Evolutionary conservation across 1,284 basidiomycete species (phyloP).

Genomic region (Cerrena zonata): DNA sequence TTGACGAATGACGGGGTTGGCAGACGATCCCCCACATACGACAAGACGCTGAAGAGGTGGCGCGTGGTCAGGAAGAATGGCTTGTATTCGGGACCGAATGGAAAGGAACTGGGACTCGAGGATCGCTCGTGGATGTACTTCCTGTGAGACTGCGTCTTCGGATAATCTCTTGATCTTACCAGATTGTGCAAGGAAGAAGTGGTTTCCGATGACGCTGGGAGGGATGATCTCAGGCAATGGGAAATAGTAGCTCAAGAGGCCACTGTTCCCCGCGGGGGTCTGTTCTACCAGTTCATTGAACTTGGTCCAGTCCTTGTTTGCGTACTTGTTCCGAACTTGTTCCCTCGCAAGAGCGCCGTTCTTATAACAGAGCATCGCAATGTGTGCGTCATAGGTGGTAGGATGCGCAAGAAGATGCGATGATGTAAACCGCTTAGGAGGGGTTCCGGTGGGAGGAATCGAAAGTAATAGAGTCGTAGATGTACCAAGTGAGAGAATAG

Average conservation of each 20-base stretch:
- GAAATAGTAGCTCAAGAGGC: constrained; percentile 66
- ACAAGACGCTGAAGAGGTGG: constrained; percentile 65
- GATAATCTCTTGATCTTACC: constrained; percentile 26
- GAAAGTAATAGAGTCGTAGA: constrained; percentile 85
- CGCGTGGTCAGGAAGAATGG: constrained; percentile 58
- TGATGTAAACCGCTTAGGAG: constrained; percentile 66
- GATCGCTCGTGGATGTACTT: constrained; percentile 73
- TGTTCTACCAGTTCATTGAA: constrained; percentile 68
- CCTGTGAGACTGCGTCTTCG: constrained; percentile 37
- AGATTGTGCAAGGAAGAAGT: constrained; percentile 42
- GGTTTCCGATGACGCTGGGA: constrained; percentile 62
- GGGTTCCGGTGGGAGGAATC: constrained; percentile 51
- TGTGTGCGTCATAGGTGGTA: constrained; percentile 52
- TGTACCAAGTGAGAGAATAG: constrained; percentile 85
- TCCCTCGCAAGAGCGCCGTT: constrained; percentile 82
- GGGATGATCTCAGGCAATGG: constrained; percentile 83
- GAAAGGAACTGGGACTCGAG: constrained; percentile 83
- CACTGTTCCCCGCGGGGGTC: constrained; percentile 55
- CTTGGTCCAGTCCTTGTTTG: constrained; percentile 56
- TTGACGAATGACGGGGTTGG: constrained; percentile 70
- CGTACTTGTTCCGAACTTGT: constrained; percentile 69
- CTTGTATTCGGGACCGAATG: constrained; percentile 62
- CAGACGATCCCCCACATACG: constrained; percentile 76
- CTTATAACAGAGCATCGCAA: constrained; percentile 80
- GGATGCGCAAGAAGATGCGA: constrained; percentile 73